phyloP scores from a whole-genome alignment of 768 basidiomycete species.

The Lentinula lateritia region DNA sequence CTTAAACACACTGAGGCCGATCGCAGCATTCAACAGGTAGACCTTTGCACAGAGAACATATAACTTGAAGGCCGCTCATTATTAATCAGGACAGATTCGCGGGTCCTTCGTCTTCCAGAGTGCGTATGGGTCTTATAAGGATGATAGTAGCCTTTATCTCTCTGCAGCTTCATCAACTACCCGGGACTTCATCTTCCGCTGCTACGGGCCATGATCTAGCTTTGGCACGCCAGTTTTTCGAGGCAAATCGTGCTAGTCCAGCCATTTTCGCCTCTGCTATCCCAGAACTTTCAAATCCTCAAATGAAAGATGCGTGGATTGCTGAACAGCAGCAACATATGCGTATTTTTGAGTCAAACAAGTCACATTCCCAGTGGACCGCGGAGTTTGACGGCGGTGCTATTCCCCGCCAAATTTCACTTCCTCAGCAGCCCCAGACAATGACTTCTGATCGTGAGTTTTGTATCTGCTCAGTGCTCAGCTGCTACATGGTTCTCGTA shows the following conservation, averaged over 20 bases:
- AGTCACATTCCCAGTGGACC: slow-evolving; percentile 42
- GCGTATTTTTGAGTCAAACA: slow-evolving; percentile 27
- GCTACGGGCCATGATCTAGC: slow-evolving; percentile 63
- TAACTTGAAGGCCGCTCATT: slow-evolving; percentile 1
- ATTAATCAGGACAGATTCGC: slow-evolving; percentile 60
- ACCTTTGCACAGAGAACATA: slow-evolving; percentile 13
- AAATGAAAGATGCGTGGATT: slow-evolving; percentile 49
- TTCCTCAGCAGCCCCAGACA: slow-evolving; percentile 29
- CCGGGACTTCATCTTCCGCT: slow-evolving; percentile 43
- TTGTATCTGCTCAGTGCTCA: neutral
- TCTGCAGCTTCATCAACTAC: slow-evolving; percentile 68
- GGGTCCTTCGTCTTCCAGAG: slow-evolving; percentile 68
- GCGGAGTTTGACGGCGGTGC: slow-evolving; percentile 43
- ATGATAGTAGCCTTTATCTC: slow-evolving; percentile 1
- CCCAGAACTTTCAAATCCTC: slow-evolving; percentile 22
- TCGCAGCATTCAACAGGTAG: slow-evolving; percentile 80
- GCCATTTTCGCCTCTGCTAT: slow-evolving; percentile 5
- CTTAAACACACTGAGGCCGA: slow-evolving; percentile 88
- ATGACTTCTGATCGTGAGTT: slow-evolving; percentile 35
- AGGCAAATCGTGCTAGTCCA: slow-evolving; percentile 17
- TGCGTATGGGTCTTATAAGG: slow-evolving; percentile 24
- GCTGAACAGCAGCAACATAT: slow-evolving; percentile 42
- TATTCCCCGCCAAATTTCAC: slow-evolving; percentile 17
- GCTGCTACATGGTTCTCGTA: neutral
- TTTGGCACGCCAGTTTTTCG: slow-evolving; percentile 79